Conservation (phyloP, 1,139 yeast genomes). For the Blastobotrys capitulatus region DNA sequence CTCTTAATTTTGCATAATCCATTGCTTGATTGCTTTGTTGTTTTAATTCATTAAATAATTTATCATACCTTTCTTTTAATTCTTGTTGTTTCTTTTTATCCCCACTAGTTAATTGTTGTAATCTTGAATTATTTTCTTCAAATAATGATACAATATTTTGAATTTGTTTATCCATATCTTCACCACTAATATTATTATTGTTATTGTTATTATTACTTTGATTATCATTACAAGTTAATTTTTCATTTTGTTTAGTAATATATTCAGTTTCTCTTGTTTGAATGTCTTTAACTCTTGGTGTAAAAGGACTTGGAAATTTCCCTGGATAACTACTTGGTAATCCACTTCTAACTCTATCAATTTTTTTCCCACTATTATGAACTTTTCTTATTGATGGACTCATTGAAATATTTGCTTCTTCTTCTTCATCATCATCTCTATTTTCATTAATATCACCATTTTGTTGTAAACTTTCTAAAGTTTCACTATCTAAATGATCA, state of each 20-base stretch:
- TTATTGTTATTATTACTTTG: background rate
- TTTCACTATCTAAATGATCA: background rate
- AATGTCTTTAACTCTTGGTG: slow-evolving; percentile 16
- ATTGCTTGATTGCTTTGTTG: slow-evolving; percentile 17
- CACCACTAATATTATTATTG: background rate
- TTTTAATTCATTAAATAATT: slow-evolving; percentile 13
- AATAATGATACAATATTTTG: slow-evolving; percentile 7
- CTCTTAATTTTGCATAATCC: slow-evolving; percentile 18
- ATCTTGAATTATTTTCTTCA: slow-evolving; percentile 10
- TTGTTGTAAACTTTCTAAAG: background rate
- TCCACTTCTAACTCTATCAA: slow-evolving; percentile 20
- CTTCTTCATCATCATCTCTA: background rate
- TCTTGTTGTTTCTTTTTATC: slow-evolving; percentile 2
- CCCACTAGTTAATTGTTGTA: slow-evolving; percentile 12
- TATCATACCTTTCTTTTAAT: slow-evolving; percentile 1
- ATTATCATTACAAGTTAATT: background rate
- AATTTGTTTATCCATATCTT: background rate
- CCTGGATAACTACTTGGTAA: slow-evolving; percentile 24
- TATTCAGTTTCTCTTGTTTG: background rate
- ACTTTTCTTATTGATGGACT: slow-evolving; percentile 8
- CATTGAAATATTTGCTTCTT: slow-evolving; percentile 1
- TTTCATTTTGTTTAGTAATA: background rate
- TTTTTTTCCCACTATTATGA: slow-evolving; percentile 1
- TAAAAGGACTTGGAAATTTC: slow-evolving; percentile 25
- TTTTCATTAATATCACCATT: no score